phyloP scores from a whole-genome alignment of 495 filamentous ascomycete species.

The Hyaloscypha variabilis region DNA sequence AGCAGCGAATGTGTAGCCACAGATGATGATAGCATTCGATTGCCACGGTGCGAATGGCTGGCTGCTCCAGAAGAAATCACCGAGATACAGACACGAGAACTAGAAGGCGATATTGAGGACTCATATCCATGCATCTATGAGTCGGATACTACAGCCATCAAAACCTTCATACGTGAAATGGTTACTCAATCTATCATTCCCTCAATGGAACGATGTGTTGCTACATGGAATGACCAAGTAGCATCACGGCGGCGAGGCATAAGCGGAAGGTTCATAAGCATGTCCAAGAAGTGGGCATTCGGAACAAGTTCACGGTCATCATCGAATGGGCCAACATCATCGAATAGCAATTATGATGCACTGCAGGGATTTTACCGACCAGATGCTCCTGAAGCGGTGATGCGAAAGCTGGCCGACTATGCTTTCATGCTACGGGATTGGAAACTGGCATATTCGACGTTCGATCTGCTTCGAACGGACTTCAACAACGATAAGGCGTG shows the following conservation, averaged over 20 bases:
- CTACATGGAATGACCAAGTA: constrained; percentile 96
- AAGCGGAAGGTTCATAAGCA: constrained; percentile 85
- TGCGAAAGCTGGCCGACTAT: constrained; percentile 93
- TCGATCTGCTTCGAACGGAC: constrained; percentile 84
- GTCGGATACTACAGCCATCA: constrained; percentile 85
- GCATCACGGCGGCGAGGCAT: constrained; percentile 87
- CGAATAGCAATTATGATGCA: constrained; percentile 73
- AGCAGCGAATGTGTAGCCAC: constrained; percentile 84
- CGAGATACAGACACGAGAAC: constrained; percentile 62
- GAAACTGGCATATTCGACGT: constrained; percentile 88
- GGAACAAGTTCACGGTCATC: constrained; percentile 52
- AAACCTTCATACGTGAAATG: constrained; percentile 87
- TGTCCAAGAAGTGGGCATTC: constrained; percentile 87
- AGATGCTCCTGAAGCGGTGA: constrained; percentile 80
- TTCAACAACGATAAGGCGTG: constrained; percentile 95
- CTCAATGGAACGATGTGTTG: constrained; percentile 88
- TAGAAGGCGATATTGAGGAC: constrained; percentile 66
- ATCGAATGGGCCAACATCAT: constrained; percentile 36
- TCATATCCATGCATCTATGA: constrained; percentile 83
- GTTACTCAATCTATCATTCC: constrained; percentile 90
- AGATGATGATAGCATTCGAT: constrained; percentile 85
- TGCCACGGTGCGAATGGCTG: constrained; percentile 85
- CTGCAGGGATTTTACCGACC: constrained; percentile 79
- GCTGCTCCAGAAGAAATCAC: constrained; percentile 83
- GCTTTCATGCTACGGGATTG: constrained; percentile 95